Evolutionary conservation across 169 alveolate species (phyloP).

Genomic region (Plasmodium vinckei): DNA sequence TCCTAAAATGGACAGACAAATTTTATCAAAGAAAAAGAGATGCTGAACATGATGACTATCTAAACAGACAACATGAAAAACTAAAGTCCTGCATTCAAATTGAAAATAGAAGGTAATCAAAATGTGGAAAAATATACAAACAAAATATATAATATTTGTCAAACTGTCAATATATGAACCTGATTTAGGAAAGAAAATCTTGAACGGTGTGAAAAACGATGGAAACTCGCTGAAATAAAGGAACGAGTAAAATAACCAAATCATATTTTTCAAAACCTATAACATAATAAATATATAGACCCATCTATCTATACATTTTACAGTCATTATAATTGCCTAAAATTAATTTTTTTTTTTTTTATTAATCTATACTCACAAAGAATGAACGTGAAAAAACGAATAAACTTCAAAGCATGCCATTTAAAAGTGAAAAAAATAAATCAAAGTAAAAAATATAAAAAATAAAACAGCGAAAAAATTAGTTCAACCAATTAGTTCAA

Average conservation of each 20-base stretch:
- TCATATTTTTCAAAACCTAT: not conserved
- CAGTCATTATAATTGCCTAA: too few species aligned
- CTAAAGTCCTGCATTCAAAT: constrained; percentile 30
- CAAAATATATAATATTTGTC: not conserved
- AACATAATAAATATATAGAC: not conserved
- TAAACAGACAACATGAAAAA: constrained; percentile 31
- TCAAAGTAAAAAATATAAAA: constrained; percentile 46
- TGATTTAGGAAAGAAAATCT: constrained; percentile 46
- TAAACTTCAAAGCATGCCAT: constrained; percentile 65
- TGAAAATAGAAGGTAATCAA: constrained; percentile 56
- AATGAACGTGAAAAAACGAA: constrained; percentile 56
- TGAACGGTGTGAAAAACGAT: constrained; percentile 37
- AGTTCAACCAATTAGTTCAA: not conserved
- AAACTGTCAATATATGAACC: not conserved
- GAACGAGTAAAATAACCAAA: constrained; percentile 28
- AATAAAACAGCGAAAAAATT: constrained; percentile 3
- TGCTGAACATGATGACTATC: constrained; percentile 32
- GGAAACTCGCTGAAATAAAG: constrained; percentile 35
- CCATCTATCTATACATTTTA: not conserved
- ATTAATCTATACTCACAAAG: not conserved
- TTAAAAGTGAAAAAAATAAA: constrained; percentile 74
- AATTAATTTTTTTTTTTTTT: too few species aligned
- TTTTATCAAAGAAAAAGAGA: constrained; percentile 35
- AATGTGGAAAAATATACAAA: not conserved
- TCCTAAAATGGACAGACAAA: not conserved